Percentiles rank a stretch among this genome's conserved stretches.
These are phyloP conservation scores for Lasiosphaeria ovina DNA, from an alignment of 495 filamentous ascomycete genomes.

Conservation along the genomic window DNA sequence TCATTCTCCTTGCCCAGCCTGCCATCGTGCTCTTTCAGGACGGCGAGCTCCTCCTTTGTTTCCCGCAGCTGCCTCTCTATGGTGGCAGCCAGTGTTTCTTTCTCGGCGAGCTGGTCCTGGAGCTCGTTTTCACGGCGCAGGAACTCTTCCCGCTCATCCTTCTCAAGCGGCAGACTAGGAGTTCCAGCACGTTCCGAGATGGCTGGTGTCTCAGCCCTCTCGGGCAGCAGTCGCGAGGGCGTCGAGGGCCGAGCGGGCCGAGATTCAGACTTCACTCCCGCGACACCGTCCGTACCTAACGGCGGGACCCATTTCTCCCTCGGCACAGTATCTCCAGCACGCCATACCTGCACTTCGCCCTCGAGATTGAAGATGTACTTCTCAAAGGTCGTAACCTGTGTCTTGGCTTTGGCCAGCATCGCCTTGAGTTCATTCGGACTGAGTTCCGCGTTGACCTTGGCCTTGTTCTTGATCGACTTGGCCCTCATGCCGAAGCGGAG, in stretches of 20 bases:
- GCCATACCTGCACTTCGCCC: slow-evolving; percentile 80
- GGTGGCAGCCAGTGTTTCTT: slow-evolving; percentile 74
- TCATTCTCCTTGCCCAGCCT: slow-evolving; percentile 86
- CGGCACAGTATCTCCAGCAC: slow-evolving; percentile 81
- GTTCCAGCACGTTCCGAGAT: slow-evolving; percentile 75
- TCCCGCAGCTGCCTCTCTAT: slow-evolving; percentile 77
- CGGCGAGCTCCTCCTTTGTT: slow-evolving; percentile 76
- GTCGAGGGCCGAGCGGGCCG: slow-evolving; percentile 69
- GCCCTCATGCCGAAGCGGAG: slow-evolving; percentile 94
- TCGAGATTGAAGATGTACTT: slow-evolving; percentile 82
- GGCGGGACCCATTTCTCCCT: slow-evolving; percentile 64
- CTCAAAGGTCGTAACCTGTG: slow-evolving; percentile 84
- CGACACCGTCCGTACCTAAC: slow-evolving; percentile 63
- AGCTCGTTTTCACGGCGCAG: slow-evolving; percentile 92
- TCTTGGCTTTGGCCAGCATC: slow-evolving; percentile 85
- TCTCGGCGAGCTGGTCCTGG: slow-evolving; percentile 93
- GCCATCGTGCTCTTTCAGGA: slow-evolving; percentile 76
- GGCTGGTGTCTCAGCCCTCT: slow-evolving; percentile 69
- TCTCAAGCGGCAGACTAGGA: slow-evolving; percentile 83
- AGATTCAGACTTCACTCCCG: slow-evolving; percentile 56
- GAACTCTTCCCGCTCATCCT: slow-evolving; percentile 96
- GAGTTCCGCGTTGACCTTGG: slow-evolving; percentile 97
- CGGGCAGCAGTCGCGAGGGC: slow-evolving; percentile 74
- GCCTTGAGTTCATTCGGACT: slow-evolving; percentile 92
- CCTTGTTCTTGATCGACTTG: slow-evolving; percentile 99